Evolutionary conservation across 352 stramenopile species (phyloP), one percentile per base, ranked within the genome.

Genomic region (Blastocystis sp.): DNA sequence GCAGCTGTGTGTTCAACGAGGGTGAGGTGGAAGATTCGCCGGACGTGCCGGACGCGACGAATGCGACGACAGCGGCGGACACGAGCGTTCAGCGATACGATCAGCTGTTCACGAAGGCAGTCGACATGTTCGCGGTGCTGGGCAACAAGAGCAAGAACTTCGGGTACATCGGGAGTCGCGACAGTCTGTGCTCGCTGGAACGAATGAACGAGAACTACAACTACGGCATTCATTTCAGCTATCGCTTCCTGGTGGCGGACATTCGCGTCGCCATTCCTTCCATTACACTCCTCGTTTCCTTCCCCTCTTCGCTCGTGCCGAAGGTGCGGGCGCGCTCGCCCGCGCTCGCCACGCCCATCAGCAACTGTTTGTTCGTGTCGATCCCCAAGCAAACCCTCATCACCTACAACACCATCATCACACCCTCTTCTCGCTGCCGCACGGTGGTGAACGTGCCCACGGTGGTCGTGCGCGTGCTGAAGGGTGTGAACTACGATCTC

Each of bases 191-290:
- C 28, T 84, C 74, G 0, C 48, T 24, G 17, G 74, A 84, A 7
- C 52, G 57, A 11, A 84, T 84, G 74, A 84, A 84, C 43, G 74
- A 84, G 24, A 84, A 84, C 34, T 84, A 84, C 45, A 59, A 68
- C 6, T 57, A 57, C 28, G 74, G 52, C 19, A 60, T 69, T 17
- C 74, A 84, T 28, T 70, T 69, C 54, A 84, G 65, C 28, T 38
- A 57, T 45, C 74, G 74, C 1, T 84, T 68, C 45, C 11, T 84
- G 1, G 45, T 84, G 3, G 52, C 45, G 1, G 74, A 84, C 61
- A 68, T 68, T 54, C 65, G 66, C 14, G 54, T 84, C 2, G 42
- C 24, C 3, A 24, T 84, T 57, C 74, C 74, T 54, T 84, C 74
- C 17, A 17, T 68, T 6, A 69, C 74, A 2, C 17, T 84, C 2